Evolutionary conservation across 2,329 filamentous ascomycete species (phyloP), one percentile per base, ranked within the genome.

Genomic region (Curvularia lunata): DNA sequence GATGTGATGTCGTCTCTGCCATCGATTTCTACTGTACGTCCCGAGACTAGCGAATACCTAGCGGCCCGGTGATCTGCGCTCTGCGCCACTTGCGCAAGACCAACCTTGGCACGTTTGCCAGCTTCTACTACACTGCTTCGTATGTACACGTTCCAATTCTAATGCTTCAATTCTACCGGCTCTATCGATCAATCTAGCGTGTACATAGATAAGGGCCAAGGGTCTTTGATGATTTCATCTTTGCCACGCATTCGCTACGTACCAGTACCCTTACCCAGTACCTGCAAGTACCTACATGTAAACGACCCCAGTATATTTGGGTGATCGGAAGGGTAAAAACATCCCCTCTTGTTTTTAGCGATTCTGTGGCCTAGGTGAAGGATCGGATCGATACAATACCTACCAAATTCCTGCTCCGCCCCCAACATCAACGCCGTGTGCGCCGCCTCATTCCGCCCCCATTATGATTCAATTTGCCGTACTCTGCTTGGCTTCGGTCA

Each of bases 391-490:
- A 34, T 6, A 21, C n/a, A 56, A 25, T 55, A 47, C 51, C 60
- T 59, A 37, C 48, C 18, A 40, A n/a, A 21, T 25, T n/a, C 8
- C 21, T 18, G 27, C 30, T 48, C 13, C 18, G 42, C 56, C 52
- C 45, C 47, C 47, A 27, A 38, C 52, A 49, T 56, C 23, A 37
- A 42, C 28, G 49, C 45, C 54, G 37, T 7, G 30, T 56, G 32
- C 52, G 37, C 41, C 42, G 34, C 34, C 34, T 37, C 16, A 16
- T 37, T 43, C 40, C 42, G 34, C 49, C 41, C 38, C 50, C 45
- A 51, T 32, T 58, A 70, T 71, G 68, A 58, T 71, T 48, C 66
- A 64, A 18, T 60, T 56, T 56, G 42, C 70, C 42, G 46, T 64
- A 40, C 52, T 69, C 38, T 57, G 58, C 37, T 57, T 61, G 28